Percentiles rank a stretch among this genome's conserved stretches.
Evolutionary conservation across 2,329 filamentous ascomycete species (phyloP).

Genomic region (Claviceps pazoutovae): DNA sequence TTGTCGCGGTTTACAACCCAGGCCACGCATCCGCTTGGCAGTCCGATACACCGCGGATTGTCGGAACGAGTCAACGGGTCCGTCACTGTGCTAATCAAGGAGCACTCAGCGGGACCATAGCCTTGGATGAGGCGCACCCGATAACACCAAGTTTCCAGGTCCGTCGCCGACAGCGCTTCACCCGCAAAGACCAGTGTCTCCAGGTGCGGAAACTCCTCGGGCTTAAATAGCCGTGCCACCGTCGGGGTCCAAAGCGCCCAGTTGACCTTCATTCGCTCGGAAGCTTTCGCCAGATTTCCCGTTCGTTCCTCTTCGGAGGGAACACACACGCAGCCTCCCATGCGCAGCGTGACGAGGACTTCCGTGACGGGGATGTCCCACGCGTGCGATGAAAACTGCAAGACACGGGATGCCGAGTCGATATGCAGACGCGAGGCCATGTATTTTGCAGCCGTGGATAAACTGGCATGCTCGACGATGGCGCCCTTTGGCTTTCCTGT

Average conservation of each 20-base stretch:
- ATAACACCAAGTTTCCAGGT: not conserved
- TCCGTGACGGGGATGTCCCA: constrained; percentile 1
- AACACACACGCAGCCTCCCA: constrained; percentile 10
- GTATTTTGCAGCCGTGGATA: constrained; percentile 2
- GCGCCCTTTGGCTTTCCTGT: constrained; percentile 13
- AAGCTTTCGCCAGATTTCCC: constrained; percentile 5
- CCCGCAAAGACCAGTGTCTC: not conserved
- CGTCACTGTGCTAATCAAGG: constrained; percentile 7
- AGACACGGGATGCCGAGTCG: not conserved
- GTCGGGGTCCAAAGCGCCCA: constrained; percentile 1
- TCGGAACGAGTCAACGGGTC: constrained; percentile 3
- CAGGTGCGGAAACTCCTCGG: not conserved
- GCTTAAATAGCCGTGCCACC: not conserved
- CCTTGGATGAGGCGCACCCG: not conserved
- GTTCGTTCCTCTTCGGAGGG: constrained; percentile 9
- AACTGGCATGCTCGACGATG: constrained; percentile 8
- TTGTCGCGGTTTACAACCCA: constrained; percentile 7
- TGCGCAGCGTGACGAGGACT: constrained; percentile 8
- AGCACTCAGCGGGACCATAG: constrained; percentile 12
- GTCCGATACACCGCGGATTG: constrained; percentile 9
- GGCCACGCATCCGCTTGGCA: constrained; percentile 7
- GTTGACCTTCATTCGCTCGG: not conserved
- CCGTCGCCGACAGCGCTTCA: not conserved
- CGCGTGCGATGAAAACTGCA: constrained; percentile 8
- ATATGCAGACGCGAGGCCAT: not conserved